These are phyloP conservation scores for Hexamita inflata DNA, from an alignment of 208 protist genomes.

Conservation along the genomic window DNA sequence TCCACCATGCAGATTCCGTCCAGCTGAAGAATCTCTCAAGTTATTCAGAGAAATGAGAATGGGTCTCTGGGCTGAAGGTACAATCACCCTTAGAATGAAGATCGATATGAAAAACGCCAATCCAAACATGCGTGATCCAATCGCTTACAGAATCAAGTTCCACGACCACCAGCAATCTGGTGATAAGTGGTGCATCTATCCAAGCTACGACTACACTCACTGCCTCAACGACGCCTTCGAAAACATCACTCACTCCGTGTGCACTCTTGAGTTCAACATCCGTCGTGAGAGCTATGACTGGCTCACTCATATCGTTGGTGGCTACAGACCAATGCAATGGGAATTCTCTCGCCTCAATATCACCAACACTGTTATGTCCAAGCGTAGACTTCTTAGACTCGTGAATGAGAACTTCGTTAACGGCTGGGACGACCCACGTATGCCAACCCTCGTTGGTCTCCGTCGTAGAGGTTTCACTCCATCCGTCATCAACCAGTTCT, in stretches of 20 bases:
- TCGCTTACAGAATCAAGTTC: slow-evolving; percentile 96
- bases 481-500: slow-evolving; percentile 82
- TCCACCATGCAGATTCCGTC: slow-evolving; percentile 66
- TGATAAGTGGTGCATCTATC: slow-evolving; percentile 82
- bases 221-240: slow-evolving; percentile 96
- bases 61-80: slow-evolving; percentile 81
- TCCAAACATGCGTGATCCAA: slow-evolving; percentile 88
- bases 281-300: slow-evolving; percentile 85
- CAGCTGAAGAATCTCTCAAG: slow-evolving; percentile 66
- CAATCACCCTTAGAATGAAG: slow-evolving; percentile 88
- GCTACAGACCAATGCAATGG: slow-evolving; percentile 77
- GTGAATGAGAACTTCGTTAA: slow-evolving; percentile 73
- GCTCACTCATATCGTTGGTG: slow-evolving; percentile 51
- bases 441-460: slow-evolving; percentile 82
- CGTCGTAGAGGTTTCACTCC: slow-evolving; percentile 84
- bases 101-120: slow-evolving; percentile 86
- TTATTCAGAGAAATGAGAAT: slow-evolving; percentile 73
- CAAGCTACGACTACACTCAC: slow-evolving; percentile 98
- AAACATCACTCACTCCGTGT: slow-evolving; percentile 97
- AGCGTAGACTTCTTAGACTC: slow-evolving; percentile 83
- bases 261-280: slow-evolving; percentile 96
- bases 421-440: slow-evolving; percentile 87
- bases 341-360: slow-evolving; percentile 92
- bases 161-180: slow-evolving; percentile 47
- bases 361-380: slow-evolving; percentile 82